Evolutionary conservation across 352 stramenopile species (phyloP), one percentile per base, ranked within the genome.

Genomic region (Globisporangium echinulatum): DNA sequence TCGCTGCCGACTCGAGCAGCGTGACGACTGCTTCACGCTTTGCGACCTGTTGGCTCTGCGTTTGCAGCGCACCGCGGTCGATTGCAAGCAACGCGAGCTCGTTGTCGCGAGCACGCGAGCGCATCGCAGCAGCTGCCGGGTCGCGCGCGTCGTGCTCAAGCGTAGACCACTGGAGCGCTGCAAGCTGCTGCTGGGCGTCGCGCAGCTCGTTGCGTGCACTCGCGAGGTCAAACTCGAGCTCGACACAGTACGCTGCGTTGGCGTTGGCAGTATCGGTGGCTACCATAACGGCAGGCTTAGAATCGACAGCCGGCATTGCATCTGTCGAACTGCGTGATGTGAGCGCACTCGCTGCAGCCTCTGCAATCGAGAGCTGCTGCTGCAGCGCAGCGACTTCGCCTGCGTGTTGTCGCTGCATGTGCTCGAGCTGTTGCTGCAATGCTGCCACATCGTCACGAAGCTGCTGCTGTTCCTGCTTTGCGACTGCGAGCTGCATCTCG

Each of bases 181-280:
- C 33, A 25, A 64, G 38, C 11, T 64, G 52, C 19, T 64, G 59
- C 25, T 54, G 42, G 9, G 47, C 33, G 38, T 46, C 46, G 14
- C 54, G 52, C 17, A 64, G 59, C 48, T 64, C 59, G 17, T 64
- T 64, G 17, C 43, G 40, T 25, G 39, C 46, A 10, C 59, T 64
- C 38, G 59, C 52, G 14, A 64, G 52, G 47, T 64, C 59, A n/a
- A 64, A 64, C 38, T 59, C 59, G 39, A 64, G 59, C 47, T 64
- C 59, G 19, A 60, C 47, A 17, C 43, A 25, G 59, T 64, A 64
- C 15, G 59, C 50, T 1, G 19, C 44, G 7, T 64, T 52, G 52
- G 17, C 58, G 4, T 52, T 46, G 0, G 52, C 47, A 3, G 54
- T 52, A 17, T 59, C 25, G 39, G 42, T 19, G 17, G 40, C 59